Percentiles rank a stretch among this genome's conserved stretches.
Conservation (phyloP, 306 rosid species). For the Castanospermum australe region DNA sequence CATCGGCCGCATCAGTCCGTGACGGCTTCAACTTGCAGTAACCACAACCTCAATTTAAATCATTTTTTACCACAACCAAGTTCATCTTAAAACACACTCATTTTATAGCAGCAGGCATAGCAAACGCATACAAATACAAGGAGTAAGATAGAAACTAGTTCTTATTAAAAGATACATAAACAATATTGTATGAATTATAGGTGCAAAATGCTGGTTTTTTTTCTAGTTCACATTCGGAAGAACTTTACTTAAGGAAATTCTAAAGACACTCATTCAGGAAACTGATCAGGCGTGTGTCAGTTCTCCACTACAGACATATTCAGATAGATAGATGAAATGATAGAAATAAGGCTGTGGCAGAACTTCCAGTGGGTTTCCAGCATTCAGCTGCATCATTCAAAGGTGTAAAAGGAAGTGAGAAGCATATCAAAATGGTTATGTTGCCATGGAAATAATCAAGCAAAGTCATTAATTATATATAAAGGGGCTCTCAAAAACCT, state of each 20-base stretch:
- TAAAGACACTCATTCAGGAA: conserved; percentile 5
- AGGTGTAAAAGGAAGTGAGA: background rate
- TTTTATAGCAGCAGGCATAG: background rate
- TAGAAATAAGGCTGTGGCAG: background rate
- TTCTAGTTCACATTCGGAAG: background rate
- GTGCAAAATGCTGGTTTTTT: conserved; percentile 10
- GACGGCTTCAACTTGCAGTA: no score
- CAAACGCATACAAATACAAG: background rate
- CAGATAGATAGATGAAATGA: conserved; percentile 9
- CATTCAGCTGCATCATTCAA: conserved; percentile 42
- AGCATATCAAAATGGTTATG: background rate
- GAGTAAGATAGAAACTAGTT: background rate
- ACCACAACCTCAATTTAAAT: no score
- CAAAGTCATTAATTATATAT: background rate
- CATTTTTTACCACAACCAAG: no score
- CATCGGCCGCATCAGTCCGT: no score
- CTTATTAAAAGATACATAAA: conserved; percentile 23
- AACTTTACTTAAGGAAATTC: conserved; percentile 9
- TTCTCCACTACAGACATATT: background rate
- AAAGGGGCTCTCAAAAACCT: background rate
- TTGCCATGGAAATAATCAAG: background rate
- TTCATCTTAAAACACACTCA: background rate
- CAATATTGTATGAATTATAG: background rate
- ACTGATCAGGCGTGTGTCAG: background rate
- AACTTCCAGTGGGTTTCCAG: conserved; percentile 24